Evolutionary conservation across 2,329 filamentous ascomycete genomes (phyloP), one percentile per base, ranked within the genome.

Genomic region (Chrysosporium keratinophilum): DNA sequence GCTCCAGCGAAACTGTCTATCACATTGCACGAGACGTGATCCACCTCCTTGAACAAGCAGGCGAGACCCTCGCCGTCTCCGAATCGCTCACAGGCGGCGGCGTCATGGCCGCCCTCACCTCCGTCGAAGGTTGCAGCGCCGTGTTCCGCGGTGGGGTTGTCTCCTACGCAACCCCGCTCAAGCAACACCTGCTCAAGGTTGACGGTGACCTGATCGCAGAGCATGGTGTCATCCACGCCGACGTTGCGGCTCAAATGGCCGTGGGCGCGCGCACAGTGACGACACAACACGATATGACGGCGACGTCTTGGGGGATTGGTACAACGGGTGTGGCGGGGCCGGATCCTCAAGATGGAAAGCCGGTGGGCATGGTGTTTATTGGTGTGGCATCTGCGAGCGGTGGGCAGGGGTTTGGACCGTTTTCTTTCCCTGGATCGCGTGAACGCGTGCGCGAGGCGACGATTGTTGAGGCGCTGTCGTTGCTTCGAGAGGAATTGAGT

Each of bases 91-190:
- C 52, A 5, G 52, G 52, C 28, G 52, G 52, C 11, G 52, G 45
- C 5, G 37, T 54, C 37, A 54, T 54, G 52, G 39, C 45, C 11
- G 28, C 52, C 2, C 40, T 54, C 46, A 54, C 52, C 3, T 43
- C 52, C 14, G 47, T 54, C 28, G 46, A 50, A 50, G 52, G 52
- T 2, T 50, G 52, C 46, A 54, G 52, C 34, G 37, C 52, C 28
- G 52, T 54, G 12, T 54, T 54, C 40, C 52, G 52, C 31, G 52
- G 52, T 31, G 52, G 52, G 11, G 46, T 54, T 12, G 52, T 54
- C 10, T 50, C 52, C 15, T 54, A 54, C 47, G 52, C 52, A 23
- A 54, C 52, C 28, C 52, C 52, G 11, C 15, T 54, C 15, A 54
- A 54, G 39, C 46, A 54, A 34, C 52, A 54, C 45, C 45, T 50